Conservation (phyloP, 2,329 filamentous ascomycete genomes). For the Westerdykella ornata region DNA sequence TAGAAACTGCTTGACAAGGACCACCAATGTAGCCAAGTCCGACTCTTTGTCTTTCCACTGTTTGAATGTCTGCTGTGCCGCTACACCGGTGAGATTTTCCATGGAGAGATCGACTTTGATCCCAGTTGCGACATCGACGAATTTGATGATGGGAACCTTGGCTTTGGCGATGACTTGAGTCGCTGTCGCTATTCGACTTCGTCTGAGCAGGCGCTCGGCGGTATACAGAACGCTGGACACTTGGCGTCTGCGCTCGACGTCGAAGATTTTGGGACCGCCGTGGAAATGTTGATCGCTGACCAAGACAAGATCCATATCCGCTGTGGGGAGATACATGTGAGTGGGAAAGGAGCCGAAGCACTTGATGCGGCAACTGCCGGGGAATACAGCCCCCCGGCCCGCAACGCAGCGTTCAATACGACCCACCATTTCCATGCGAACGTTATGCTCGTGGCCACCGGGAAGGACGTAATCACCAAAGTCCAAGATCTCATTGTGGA, state of each 20-base stretch:
- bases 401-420: constrained; percentile 58
- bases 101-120: constrained; percentile 91
- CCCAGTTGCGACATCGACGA: constrained; percentile 67
- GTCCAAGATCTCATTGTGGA: constrained; percentile 85
- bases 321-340: constrained; percentile 65
- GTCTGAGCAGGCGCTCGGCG: constrained; percentile 55
- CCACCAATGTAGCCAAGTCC: constrained; percentile 77
- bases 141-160: constrained; percentile 89
- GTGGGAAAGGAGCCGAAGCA: constrained; percentile 94
- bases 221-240: constrained; percentile 54
- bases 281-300: constrained; percentile 57
- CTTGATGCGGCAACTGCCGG: constrained; percentile 52
- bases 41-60: constrained; percentile 74
- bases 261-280: constrained; percentile 40
- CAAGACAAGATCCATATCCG: constrained; percentile 90
- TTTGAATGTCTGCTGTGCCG: constrained; percentile 73
- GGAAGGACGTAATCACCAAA: constrained; percentile 84
- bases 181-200: constrained; percentile 50
- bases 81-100: constrained; percentile 77
- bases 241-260: constrained; percentile 32
- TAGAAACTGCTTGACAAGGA: constrained; percentile 86
- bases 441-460: constrained; percentile 64
- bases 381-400: constrained; percentile 10
- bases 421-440: constrained; percentile 66
- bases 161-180: constrained; percentile 66